These are phyloP conservation scores for Hyaloperonospora arabidopsidis DNA, from an alignment of 352 stramenopile genomes.

Conservation along the genomic window DNA sequence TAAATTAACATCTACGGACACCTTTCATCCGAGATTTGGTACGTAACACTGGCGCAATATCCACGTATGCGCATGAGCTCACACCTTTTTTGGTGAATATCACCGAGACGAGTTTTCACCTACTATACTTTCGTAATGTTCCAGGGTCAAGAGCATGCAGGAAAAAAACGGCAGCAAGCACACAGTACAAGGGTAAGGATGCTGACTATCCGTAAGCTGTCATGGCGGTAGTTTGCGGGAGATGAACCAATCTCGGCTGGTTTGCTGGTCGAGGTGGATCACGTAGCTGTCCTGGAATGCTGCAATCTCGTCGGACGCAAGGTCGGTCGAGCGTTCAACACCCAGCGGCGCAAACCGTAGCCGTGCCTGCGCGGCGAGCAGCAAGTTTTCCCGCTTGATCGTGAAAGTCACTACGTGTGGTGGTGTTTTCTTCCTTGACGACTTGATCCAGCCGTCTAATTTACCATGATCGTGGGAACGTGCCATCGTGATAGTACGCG, in stretches of 20 bases:
- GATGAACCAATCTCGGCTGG: slow-evolving; percentile 9
- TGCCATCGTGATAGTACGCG: slow-evolving; percentile 59
- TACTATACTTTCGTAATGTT: slow-evolving; percentile 68
- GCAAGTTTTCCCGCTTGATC: slow-evolving; percentile 73
- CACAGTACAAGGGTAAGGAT: slow-evolving; percentile 59
- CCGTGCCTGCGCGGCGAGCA: slow-evolving; percentile 33
- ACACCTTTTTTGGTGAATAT: slow-evolving; percentile 57
- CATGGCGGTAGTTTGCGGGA: slow-evolving; percentile 37
- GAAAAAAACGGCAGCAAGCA: slow-evolving; percentile 57
- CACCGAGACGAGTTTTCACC: slow-evolving; percentile 55
- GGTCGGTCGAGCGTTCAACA: too few relatives aligned
- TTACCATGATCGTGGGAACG: slow-evolving; percentile 52
- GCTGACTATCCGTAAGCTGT: slow-evolving; percentile 38
- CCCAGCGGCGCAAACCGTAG: slow-evolving; percentile 31
- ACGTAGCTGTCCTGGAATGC: too few relatives aligned
- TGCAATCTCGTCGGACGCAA: too few relatives aligned
- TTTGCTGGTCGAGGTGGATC: too few relatives aligned
- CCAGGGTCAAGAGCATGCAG: slow-evolving; percentile 66
- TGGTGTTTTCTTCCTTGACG: slow-evolving; percentile 54
- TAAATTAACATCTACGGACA: slow-evolving; percentile 53
- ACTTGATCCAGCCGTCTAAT: slow-evolving; percentile 53
- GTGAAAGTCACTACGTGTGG: slow-evolving; percentile 60
- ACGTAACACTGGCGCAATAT: slow-evolving; percentile 63
- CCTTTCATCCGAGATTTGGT: slow-evolving; percentile 66
- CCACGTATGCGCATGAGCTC: slow-evolving; percentile 54